These are phyloP conservation scores for Colletotrichum sp. DNA, from an alignment of 2,329 filamentous ascomycete species.

Conservation along the genomic window DNA sequence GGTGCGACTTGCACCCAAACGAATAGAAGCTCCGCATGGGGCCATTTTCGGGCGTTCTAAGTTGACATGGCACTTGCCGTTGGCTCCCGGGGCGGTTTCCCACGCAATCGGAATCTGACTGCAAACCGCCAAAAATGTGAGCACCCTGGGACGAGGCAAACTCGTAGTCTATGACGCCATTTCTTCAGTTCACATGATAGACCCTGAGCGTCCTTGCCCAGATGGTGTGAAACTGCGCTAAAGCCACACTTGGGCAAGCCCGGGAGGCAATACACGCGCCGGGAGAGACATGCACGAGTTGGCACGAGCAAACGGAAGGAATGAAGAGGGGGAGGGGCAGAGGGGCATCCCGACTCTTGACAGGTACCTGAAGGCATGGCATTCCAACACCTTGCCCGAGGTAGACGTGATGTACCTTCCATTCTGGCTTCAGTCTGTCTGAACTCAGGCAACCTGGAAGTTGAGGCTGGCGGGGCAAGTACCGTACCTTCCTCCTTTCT, in stretches of 20 bases:
- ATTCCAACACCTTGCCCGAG: background rate
- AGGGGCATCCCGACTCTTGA: background rate
- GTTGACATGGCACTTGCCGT: conserved; percentile 1
- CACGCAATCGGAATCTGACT: background rate
- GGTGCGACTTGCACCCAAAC: conserved; percentile 3
- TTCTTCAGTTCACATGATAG: conserved; percentile 21
- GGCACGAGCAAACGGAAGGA: background rate
- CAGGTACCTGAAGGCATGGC: background rate
- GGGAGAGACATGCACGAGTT: conserved; percentile 1
- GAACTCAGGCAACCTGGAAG: background rate
- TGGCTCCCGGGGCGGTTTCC: background rate
- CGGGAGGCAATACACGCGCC: conserved; percentile 1
- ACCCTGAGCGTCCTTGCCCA: conserved; percentile 18
- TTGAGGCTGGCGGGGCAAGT: conserved; percentile 2
- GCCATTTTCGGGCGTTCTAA: background rate
- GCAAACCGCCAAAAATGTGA: background rate
- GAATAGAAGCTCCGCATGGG: background rate
- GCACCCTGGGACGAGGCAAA: background rate
- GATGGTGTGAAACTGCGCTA: conserved; percentile 20
- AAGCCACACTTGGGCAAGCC: conserved; percentile 6
- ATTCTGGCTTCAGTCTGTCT: background rate
- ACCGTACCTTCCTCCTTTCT: conserved; percentile 2
- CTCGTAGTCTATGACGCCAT: conserved; percentile 20
- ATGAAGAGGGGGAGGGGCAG: conserved; percentile 8
- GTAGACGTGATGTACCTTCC: background rate